phyloP scores from a whole-genome alignment of 768 basidiomycete genomes.

The Leccinum aurantiacum region DNA sequence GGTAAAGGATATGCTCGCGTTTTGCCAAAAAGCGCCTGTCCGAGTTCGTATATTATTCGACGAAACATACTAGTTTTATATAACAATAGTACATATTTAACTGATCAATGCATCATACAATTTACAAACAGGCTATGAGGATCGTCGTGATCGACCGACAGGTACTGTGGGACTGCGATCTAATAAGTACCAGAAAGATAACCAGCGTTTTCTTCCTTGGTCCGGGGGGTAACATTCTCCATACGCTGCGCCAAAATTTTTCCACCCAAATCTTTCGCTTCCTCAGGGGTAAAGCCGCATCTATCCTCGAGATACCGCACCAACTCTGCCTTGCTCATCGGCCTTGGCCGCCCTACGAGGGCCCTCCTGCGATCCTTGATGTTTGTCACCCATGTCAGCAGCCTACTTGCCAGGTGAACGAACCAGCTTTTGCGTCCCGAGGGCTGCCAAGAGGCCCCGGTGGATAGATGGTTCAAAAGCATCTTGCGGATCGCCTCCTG shows the following conservation, averaged over 20 bases:
- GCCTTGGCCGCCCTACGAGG: background rate
- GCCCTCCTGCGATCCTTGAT: conserved; percentile 7
- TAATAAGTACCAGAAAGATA: background rate
- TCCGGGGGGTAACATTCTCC: background rate
- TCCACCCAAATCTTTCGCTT: conserved; percentile 17
- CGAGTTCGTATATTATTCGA: background rate
- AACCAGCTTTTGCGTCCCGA: conserved; percentile 23
- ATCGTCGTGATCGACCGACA: background rate
- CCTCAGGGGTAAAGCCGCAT: conserved; percentile 15
- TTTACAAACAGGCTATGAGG: background rate
- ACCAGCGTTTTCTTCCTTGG: conserved; percentile 4
- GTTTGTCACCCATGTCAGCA: conserved; percentile 20
- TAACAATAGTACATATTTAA: no score
- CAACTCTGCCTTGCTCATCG: conserved; percentile 18
- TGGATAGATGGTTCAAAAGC: conserved; percentile 20
- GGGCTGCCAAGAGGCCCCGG: conserved; percentile 20
- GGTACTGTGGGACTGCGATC: background rate
- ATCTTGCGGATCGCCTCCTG: conserved; percentile 23
- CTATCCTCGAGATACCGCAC: conserved; percentile 12
- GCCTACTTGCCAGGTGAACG: conserved; percentile 17
- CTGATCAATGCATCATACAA: background rate
- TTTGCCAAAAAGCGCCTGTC: background rate
- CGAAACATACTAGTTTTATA: no score
- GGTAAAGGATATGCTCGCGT: background rate
- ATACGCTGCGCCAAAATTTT: conserved; percentile 20